Percentiles rank a stretch among this genome's conserved stretches.
phyloP scores from a whole-genome alignment of 2,329 filamentous ascomycete genomes.

The Hymenoscyphus salicellus region DNA sequence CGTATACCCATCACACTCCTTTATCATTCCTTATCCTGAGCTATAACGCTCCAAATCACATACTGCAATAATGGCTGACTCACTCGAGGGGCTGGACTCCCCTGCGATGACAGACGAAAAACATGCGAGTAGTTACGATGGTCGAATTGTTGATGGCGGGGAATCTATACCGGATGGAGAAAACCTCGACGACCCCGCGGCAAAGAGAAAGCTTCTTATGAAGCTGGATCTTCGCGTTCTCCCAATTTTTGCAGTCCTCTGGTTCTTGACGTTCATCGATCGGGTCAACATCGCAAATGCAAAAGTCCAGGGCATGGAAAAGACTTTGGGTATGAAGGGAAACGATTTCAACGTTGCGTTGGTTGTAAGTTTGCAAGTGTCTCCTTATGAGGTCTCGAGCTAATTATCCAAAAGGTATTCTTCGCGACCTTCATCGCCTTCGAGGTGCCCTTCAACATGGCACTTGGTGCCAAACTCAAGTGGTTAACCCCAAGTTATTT shows the following conservation, averaged over 20 bases:
- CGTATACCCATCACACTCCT: neutral
- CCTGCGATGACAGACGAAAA: conserved; percentile 4
- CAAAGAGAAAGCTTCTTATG: conserved; percentile 13
- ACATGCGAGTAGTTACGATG: neutral
- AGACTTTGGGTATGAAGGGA: conserved; percentile 42
- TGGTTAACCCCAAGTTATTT: conserved; percentile 1
- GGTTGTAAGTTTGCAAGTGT: neutral
- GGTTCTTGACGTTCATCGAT: conserved; percentile 68
- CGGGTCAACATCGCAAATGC: conserved; percentile 76
- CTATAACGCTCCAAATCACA: neutral
- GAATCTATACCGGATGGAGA: neutral
- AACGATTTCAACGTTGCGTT: conserved; percentile 9
- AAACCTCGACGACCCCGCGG: conserved; percentile 14
- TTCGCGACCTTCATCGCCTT: conserved; percentile 58
- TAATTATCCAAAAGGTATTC: conserved; percentile 4
- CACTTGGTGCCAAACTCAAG: conserved; percentile 31
- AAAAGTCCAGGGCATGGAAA: conserved; percentile 64
- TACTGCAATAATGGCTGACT: neutral
- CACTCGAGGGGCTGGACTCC: neutral
- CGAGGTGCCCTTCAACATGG: conserved; percentile 63
- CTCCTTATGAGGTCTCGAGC: neutral
- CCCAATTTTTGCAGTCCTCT: conserved; percentile 56
- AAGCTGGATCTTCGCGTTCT: conserved; percentile 18
- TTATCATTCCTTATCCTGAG: neutral
- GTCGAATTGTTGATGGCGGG: neutral